Evolutionary conservation across 108 stramenopile genomes (phyloP), one percentile per base, ranked within the genome.

Genomic region (Nitzschia sp.): DNA sequence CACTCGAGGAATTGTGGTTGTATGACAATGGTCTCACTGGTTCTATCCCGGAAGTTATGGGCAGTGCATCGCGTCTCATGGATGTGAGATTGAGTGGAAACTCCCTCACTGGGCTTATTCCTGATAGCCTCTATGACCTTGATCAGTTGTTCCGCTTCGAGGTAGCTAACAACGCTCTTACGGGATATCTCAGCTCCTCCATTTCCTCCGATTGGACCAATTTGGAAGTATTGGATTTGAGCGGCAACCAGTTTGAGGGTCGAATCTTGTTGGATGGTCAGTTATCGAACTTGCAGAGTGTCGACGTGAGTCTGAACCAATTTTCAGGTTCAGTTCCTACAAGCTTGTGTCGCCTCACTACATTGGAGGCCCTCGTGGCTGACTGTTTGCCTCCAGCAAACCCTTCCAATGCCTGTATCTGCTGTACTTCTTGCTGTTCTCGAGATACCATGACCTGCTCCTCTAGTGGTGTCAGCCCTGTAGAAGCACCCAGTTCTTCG

Each of bases 351-450:
- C 39, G 37, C 22, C 41, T 72, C 25, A 22, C 24, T 21, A 64
- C 71, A 10, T 54, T 72, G 73, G 73, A 73, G 24, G 20, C 44
- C 6, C 56, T 73, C 17, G 34, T 42, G 44, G 65, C 73, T 10
- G 73, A 73, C 44, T 73, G 73, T 53, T 50, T 61, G 21, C 53
- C 48, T 14, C 10, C 41, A 7, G 25, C 56, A 8, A 42, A 50
- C 29, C 46, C 65, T 10, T 26, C 55, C 19, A 67, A 44, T 37
- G 53, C 57, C 7, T 73, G 73, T 19, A 43, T 39, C 50, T 73
- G 73, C 51, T 73, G 73, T 53, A 73, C 73, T 2, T 24, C 65
- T 17, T 73, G 73, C 58, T 73, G 73, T 41, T 39, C 57, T 41
- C 29, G 55, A 21, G 57, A 15, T 12, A 52, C 57, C 44, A 9